Evolutionary conservation across 2,329 filamentous ascomycete genomes (phyloP).

Genomic region (Aspergillus jensenii): DNA sequence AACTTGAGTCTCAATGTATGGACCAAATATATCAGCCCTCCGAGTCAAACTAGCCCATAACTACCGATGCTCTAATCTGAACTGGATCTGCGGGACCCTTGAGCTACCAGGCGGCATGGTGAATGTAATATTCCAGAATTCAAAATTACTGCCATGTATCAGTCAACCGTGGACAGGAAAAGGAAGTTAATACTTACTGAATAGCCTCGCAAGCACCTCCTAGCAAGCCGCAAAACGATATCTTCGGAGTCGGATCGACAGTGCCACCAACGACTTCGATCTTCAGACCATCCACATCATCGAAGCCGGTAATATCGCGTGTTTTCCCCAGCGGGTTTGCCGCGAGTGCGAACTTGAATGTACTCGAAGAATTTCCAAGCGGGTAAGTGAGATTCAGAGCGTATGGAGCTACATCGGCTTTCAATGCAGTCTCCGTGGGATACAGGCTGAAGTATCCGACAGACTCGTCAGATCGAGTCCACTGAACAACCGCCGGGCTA

Average conservation of each 20-base stretch:
- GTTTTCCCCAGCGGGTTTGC: slow-evolving; percentile 15
- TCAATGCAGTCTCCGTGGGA: slow-evolving; percentile 42
- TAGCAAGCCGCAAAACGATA: slow-evolving; percentile 12
- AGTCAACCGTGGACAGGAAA: background rate
- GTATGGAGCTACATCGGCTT: slow-evolving; percentile 43
- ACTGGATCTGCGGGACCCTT: background rate
- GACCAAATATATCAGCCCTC: too few species aligned
- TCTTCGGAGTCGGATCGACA: slow-evolving; percentile 10
- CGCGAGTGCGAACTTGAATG: slow-evolving; percentile 28
- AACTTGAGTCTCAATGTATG: too few species aligned
- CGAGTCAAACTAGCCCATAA: too few species aligned
- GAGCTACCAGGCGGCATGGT: slow-evolving; percentile 1
- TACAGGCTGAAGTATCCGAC: slow-evolving; percentile 34
- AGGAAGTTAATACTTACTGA: background rate
- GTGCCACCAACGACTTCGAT: slow-evolving; percentile 15
- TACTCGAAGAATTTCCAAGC: slow-evolving; percentile 32
- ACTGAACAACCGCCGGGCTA: slow-evolving; percentile 62
- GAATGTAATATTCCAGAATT: slow-evolving; percentile 14
- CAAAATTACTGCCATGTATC: slow-evolving; percentile 2
- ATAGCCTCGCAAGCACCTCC: slow-evolving; percentile 14
- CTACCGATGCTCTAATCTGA: background rate
- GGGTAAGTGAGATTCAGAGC: slow-evolving; percentile 56
- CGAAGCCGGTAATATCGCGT: slow-evolving; percentile 10
- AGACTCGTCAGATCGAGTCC: slow-evolving; percentile 43
- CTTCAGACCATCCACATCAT: slow-evolving; percentile 15